Evolutionary conservation across 345 rosid genomes (phyloP), one percentile per base, ranked within the genome.

Genomic region (Moricandia arvensis): DNA sequence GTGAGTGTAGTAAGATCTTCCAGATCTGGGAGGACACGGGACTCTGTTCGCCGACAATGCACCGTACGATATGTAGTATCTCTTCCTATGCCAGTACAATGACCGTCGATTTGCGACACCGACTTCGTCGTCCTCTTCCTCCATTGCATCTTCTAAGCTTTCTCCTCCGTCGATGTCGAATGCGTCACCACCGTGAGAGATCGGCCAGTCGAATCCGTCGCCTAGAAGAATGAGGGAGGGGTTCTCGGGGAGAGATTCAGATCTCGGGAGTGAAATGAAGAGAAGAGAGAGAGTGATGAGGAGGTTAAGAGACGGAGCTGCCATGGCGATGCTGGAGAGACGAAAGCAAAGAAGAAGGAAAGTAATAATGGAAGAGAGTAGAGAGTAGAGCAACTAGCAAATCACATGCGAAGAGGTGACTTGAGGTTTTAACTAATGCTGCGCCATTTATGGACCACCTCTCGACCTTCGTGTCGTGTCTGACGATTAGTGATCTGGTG

Each of bases 21-120:
- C 97, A 8, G 97, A 91, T 17, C 97, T 84, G 0, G 99, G 90
- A 6, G 99, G 99, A 70, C 99, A 95, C 1, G 96, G 97, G 26
- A 95, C 72, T 49, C 97, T 69, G 75, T 91, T 84, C 3, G 97
- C 99, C 17, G 97, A 75, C 12, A 95, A 79, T 60, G 97, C 96
- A 10, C 96, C 97, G 66, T 95, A 91, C 62, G 99, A 95, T 7
- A 94, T 94, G 85, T 89, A 94, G 72, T 87, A 91, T 24, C 38
- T 85, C 83, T 41, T 51, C 47, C 87, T 66, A 60, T 76, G 69
- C 96, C 97, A 91, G 70, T 86, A 90, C 80, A 94, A 64, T 7
- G 92, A 90, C 74, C 98, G 78, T 8, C 97, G 87, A 43, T 78
- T 77, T 49, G 2, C 21, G 4, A 37, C 86, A 10, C 41, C 80